Percentiles rank a stretch among this genome's conserved stretches.
Conservation (phyloP, 1,284 basidiomycete species). For the Golubevia sp. region DNA sequence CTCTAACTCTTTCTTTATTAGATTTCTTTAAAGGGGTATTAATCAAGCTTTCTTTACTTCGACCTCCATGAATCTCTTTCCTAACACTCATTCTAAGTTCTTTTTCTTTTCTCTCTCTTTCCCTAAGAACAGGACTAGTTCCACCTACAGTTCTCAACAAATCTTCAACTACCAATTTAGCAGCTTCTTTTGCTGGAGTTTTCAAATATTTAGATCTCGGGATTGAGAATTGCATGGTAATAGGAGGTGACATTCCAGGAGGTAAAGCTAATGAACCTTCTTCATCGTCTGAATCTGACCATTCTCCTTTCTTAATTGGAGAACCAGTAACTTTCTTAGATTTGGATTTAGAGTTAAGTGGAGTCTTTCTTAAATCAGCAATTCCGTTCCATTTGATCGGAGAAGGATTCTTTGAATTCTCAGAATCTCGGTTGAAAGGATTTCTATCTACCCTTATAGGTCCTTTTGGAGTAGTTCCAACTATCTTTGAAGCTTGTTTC, state of each 20-base stretch:
- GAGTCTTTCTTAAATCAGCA: conserved; percentile 73
- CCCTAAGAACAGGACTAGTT: conserved; percentile 3
- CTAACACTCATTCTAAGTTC: no score
- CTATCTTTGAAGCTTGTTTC: conserved; percentile 26
- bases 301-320: conserved; percentile 34
- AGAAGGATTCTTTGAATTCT: conserved; percentile 20
- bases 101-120: background rate
- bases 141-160: conserved; percentile 43
- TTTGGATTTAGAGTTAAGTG: conserved; percentile 51
- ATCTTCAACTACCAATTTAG: conserved; percentile 50
- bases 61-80: no score
- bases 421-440: conserved; percentile 21
- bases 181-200: conserved; percentile 63
- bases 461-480: conserved; percentile 28
- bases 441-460: conserved; percentile 22
- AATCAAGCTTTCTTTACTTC: no score
- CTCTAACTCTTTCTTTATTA: no score
- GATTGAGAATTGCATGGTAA: conserved; percentile 80
- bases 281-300: conserved; percentile 43
- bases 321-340: conserved; percentile 19
- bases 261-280: conserved; percentile 65
- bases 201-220: conserved; percentile 71
- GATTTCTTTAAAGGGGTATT: no score
- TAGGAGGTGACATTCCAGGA: conserved; percentile 80
- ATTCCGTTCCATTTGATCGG: conserved; percentile 74